Evolutionary conservation across 768 basidiomycete genomes (phyloP).

Genomic region (Scleroderma citrinum): DNA sequence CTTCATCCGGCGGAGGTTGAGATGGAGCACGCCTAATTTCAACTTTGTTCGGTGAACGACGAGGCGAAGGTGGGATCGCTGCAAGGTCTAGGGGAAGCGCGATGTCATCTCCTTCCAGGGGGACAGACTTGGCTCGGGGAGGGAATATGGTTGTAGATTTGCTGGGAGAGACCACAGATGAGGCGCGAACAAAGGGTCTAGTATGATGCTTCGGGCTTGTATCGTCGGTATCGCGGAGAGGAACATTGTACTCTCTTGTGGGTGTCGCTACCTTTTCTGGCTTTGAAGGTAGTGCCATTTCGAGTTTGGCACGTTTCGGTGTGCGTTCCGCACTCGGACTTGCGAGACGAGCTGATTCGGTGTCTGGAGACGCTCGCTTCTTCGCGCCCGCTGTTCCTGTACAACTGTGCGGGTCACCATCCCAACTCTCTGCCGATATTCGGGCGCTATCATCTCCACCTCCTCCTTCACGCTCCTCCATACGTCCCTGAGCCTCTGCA

Average conservation of each 20-base stretch:
- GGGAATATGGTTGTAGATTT: conserved; percentile 12
- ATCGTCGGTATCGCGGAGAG: conserved; percentile 14
- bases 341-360: conserved; percentile 9
- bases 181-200: conserved; percentile 10
- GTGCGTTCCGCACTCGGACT: conserved; percentile 12
- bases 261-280: conserved; percentile 4
- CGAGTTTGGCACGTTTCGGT: conserved; percentile 24
- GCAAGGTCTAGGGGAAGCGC: conserved; percentile 17
- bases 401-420: background rate
- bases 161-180: conserved; percentile 16
- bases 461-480: no score
- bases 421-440: background rate
- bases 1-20: conserved; percentile 12
- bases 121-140: conserved; percentile 26
- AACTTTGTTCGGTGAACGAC: conserved; percentile 16
- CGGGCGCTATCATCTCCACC: no score
- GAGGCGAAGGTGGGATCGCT: conserved; percentile 20
- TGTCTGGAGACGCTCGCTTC: conserved; percentile 27
- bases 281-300: conserved; percentile 10
- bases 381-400: conserved; percentile 8
- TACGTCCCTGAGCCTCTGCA: no score
- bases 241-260: conserved; percentile 13
- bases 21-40: conserved; percentile 24
- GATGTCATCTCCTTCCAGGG: conserved; percentile 11
- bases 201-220: conserved; percentile 1